phyloP scores from a whole-genome alignment of 352 stramenopile species.

The Globisporangium recalcitrans region DNA sequence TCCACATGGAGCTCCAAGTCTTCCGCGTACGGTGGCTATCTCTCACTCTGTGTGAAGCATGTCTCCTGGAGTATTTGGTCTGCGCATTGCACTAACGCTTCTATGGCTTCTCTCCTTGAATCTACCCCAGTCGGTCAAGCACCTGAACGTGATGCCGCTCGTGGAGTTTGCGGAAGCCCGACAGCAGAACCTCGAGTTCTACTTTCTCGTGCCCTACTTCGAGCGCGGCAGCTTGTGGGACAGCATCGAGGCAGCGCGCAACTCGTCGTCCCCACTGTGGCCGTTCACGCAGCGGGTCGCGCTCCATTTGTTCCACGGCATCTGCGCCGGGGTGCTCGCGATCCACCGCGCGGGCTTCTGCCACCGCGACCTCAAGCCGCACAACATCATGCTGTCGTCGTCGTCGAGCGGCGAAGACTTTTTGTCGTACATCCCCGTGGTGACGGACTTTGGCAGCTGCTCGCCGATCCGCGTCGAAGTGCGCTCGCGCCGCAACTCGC shows the following conservation, averaged over 20 bases:
- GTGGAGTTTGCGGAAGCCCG: slow-evolving; percentile 73
- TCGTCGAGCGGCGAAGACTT: slow-evolving; percentile 57
- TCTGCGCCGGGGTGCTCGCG: slow-evolving; percentile 70
- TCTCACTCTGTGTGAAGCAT: neutral
- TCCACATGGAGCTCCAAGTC: slow-evolving; percentile 74
- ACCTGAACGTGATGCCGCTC: slow-evolving; percentile 76
- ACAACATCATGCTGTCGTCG: slow-evolving; percentile 78
- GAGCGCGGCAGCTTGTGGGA: slow-evolving; percentile 81
- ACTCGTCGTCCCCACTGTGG: slow-evolving; percentile 75
- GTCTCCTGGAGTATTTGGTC: neutral
- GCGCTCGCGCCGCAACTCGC: slow-evolving; percentile 56
- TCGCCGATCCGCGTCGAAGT: slow-evolving; percentile 66
- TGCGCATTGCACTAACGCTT: neutral
- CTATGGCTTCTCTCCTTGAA: neutral
- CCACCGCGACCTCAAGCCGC: slow-evolving; percentile 82
- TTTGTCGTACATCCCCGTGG: slow-evolving; percentile 69
- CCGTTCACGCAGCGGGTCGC: slow-evolving; percentile 80
- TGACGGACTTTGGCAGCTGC: slow-evolving; percentile 86
- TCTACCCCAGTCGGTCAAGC: slow-evolving; percentile 63
- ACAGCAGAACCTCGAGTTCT: slow-evolving; percentile 70
- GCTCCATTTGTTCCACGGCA: slow-evolving; percentile 79
- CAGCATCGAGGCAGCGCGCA: slow-evolving; percentile 48
- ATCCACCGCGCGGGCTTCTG: slow-evolving; percentile 78
- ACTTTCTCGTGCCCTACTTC: slow-evolving; percentile 84
- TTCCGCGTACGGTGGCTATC: slow-evolving; percentile 38